Percentiles rank a stretch among this genome's conserved stretches.
Conservation (phyloP, 2,329 filamentous ascomycete species). For the Fusarium armeniacum region DNA sequence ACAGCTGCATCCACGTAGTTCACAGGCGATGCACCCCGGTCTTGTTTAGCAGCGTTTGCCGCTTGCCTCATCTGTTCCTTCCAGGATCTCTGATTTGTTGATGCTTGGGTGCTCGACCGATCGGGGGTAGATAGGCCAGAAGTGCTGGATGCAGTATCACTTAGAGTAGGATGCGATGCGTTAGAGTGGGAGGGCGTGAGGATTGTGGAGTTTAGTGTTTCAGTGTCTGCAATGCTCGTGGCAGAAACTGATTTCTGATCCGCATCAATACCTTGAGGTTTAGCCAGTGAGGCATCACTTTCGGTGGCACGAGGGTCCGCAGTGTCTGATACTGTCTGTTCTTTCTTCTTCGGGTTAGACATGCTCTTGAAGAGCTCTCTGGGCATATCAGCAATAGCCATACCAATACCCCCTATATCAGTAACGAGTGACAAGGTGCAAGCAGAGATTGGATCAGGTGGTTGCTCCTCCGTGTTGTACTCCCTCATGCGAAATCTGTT, state of each 20-base stretch:
- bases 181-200: constrained; percentile 39
- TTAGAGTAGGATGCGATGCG: constrained; percentile 42
- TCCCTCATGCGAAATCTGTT: constrained; percentile 69
- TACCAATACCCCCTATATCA: constrained; percentile 83
- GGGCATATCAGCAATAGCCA: constrained; percentile 84
- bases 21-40: constrained; percentile 41
- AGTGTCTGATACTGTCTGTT: constrained; percentile 7
- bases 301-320: constrained; percentile 18
- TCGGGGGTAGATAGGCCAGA: constrained; percentile 33
- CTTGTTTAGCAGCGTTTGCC: constrained; percentile 18
- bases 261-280: constrained; percentile 17
- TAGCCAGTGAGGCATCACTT: constrained; percentile 15
- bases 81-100: constrained; percentile 28
- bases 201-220: constrained; percentile 10
- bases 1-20: constrained; percentile 68
- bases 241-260: constrained; percentile 20
- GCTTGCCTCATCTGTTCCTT: constrained; percentile 40
- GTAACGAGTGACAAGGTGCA: constrained; percentile 83
- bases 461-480: constrained; percentile 83
- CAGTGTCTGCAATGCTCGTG: constrained; percentile 25
- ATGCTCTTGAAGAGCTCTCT: constrained; percentile 66
- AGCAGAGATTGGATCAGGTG: constrained; percentile 83
- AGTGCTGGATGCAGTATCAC: constrained; percentile 41
- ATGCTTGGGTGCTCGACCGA: constrained; percentile 28
- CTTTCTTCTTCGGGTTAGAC: constrained; percentile 42